Percentiles rank a stretch among this genome's conserved stretches.
phyloP scores from a whole-genome alignment of 2,329 filamentous ascomycete genomes.

The Leptodontidium sp. region DNA sequence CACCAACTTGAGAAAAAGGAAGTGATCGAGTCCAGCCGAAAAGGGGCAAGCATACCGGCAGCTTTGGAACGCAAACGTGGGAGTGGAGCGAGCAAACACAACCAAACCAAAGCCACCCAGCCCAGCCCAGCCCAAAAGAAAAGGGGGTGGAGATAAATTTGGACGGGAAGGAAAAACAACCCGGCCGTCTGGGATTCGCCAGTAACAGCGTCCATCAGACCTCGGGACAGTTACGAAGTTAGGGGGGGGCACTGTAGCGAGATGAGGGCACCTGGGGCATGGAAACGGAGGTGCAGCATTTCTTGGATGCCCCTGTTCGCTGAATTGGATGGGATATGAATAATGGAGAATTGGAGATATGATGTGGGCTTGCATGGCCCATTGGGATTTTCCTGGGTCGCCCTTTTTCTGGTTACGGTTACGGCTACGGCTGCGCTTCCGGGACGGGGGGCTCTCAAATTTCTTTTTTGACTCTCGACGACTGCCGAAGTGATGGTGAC shows the following conservation, averaged over 20 bases:
- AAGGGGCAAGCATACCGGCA: constrained; percentile 13
- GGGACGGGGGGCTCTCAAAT: neutral
- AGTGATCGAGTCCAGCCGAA: constrained; percentile 1
- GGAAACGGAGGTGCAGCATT: neutral
- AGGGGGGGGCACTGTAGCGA: too few species aligned
- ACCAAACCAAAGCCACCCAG: too few species aligned
- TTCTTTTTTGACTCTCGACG: neutral
- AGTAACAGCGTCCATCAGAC: too few species aligned
- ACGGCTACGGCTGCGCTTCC: neutral
- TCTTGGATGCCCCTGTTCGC: neutral
- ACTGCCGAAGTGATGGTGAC: too few species aligned
- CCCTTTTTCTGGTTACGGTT: constrained; percentile 6
- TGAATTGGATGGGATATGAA: constrained; percentile 14
- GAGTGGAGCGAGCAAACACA: neutral
- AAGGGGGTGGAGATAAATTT: constrained; percentile 21
- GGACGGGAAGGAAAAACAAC: constrained; percentile 21
- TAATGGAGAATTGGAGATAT: neutral
- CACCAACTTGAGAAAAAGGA: neutral
- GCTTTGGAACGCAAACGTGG: neutral
- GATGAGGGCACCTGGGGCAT: neutral
- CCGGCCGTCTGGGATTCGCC: constrained; percentile 17
- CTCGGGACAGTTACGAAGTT: neutral
- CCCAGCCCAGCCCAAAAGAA: neutral
- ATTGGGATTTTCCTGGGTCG: constrained; percentile 14
- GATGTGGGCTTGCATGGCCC: neutral